These are phyloP conservation scores for Gremmenia infestans DNA, from an alignment of 2,329 filamentous ascomycete genomes.

Conservation along the genomic window DNA sequence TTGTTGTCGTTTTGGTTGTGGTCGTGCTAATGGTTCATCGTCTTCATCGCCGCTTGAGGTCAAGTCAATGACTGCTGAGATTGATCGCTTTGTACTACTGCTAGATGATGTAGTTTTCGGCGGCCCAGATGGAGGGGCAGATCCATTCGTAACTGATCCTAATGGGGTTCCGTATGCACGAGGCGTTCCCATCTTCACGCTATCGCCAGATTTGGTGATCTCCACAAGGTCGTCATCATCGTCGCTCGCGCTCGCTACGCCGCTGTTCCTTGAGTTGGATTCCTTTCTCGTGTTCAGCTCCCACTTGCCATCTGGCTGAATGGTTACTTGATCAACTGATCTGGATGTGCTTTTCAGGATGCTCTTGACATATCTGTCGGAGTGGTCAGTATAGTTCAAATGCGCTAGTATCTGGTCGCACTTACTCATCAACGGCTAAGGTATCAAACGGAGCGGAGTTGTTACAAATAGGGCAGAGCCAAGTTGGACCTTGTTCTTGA, in stretches of 20 bases:
- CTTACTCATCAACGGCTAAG: constrained; percentile 81
- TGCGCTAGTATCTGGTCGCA: constrained; percentile 19
- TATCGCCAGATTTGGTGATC: constrained; percentile 33
- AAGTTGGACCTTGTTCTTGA: constrained; percentile 93
- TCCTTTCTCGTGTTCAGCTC: constrained; percentile 31
- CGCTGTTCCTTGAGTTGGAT: constrained; percentile 14
- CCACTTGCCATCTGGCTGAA: constrained; percentile 86
- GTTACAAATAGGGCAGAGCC: constrained; percentile 93
- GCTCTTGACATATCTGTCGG: constrained; percentile 73
- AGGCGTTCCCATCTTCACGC: constrained; percentile 28
- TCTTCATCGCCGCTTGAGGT: constrained; percentile 50
- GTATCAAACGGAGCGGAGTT: constrained; percentile 75
- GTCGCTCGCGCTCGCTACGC: constrained; percentile 28
- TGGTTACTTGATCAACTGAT: constrained; percentile 76
- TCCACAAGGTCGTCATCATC: constrained; percentile 48
- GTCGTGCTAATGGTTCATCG: constrained; percentile 34
- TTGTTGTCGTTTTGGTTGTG: constrained; percentile 30
- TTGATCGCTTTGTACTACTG: constrained; percentile 37
- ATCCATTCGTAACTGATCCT: constrained; percentile 23
- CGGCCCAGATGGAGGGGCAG: constrained; percentile 35
- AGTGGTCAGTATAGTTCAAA: constrained; percentile 10
- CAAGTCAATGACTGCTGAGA: constrained; percentile 47
- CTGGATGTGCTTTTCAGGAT: constrained; percentile 71
- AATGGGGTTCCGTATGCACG: constrained; percentile 20
- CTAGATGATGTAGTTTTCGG: constrained; percentile 11